Conservation (phyloP, 1,139 yeast genomes). For the Pichia sp. region DNA sequence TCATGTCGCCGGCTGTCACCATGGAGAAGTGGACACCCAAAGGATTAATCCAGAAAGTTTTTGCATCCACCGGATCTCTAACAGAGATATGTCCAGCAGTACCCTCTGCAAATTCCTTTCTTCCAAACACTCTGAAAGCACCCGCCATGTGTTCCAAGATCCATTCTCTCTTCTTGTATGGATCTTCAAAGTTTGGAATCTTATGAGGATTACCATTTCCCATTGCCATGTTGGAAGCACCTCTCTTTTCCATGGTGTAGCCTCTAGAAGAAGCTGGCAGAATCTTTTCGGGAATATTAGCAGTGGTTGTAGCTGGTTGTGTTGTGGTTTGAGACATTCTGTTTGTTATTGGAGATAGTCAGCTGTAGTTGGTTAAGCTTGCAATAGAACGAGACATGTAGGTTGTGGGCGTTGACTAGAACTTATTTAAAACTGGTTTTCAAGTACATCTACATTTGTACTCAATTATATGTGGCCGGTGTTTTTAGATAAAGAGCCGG, state of each 20-base stretch:
- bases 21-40: slow-evolving; percentile 62
- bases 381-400: too few relatives aligned
- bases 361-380: too few relatives aligned
- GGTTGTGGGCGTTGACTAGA: too few relatives aligned
- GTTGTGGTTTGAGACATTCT: neutral
- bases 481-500: too few relatives aligned
- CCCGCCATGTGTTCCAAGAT: slow-evolving; percentile 68
- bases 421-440: too few relatives aligned
- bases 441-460: too few relatives aligned
- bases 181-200: slow-evolving; percentile 43
- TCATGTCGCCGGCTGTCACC: slow-evolving; percentile 62
- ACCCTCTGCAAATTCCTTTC: slow-evolving; percentile 64
- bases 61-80: slow-evolving; percentile 62
- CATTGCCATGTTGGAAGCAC: slow-evolving; percentile 39
- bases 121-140: slow-evolving; percentile 67
- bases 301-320: slow-evolving; percentile 6
- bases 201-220: slow-evolving; percentile 26
- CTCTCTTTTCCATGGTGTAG: slow-evolving; percentile 29
- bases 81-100: slow-evolving; percentile 73
- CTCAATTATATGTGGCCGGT: too few relatives aligned
- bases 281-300: slow-evolving; percentile 8
- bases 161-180: slow-evolving; percentile 48
- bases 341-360: too few relatives aligned
- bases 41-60: slow-evolving; percentile 73
- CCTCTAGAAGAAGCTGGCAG: slow-evolving; percentile 26